Evolutionary conservation across 495 filamentous ascomycete genomes (phyloP).

Genomic region (Pseudevernia furfuracea): DNA sequence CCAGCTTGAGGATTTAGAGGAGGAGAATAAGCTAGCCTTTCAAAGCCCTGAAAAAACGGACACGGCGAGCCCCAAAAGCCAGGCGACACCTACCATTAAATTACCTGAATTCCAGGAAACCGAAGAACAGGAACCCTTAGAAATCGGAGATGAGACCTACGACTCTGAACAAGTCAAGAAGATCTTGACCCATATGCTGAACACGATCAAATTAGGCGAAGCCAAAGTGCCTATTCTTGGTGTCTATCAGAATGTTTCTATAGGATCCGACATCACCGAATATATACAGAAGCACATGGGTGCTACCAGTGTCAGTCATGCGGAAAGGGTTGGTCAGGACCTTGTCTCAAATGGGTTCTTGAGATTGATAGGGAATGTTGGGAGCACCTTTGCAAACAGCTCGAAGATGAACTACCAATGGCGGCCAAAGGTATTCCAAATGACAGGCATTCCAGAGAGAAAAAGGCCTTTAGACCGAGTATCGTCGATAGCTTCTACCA

Average conservation of each 20-base stretch:
- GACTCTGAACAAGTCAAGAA: slow-evolving; percentile 80
- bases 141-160: slow-evolving; percentile 84
- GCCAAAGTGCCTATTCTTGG: slow-evolving; percentile 92
- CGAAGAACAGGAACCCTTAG: slow-evolving; percentile 69
- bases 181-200: slow-evolving; percentile 77
- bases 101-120: slow-evolving; percentile 48
- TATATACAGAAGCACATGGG: slow-evolving; percentile 87
- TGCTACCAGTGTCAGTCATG: slow-evolving; percentile 73
- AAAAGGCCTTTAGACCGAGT: slow-evolving; percentile 64
- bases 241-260: slow-evolving; percentile 85
- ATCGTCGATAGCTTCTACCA: slow-evolving; percentile 53
- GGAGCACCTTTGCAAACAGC: slow-evolving; percentile 93
- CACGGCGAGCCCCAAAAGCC: slow-evolving; percentile 39
- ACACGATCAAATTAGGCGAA: slow-evolving; percentile 78
- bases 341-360: slow-evolving; percentile 80
- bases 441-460: slow-evolving; percentile 80
- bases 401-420: slow-evolving; percentile 96
- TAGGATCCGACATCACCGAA: slow-evolving; percentile 86
- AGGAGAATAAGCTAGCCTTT: slow-evolving; percentile 97
- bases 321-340: slow-evolving; percentile 90
- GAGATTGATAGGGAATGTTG: slow-evolving; percentile 85
- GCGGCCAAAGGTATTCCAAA: slow-evolving; percentile 82
- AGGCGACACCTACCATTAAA: slow-evolving; percentile 52
- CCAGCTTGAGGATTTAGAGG: slow-evolving; percentile 88
- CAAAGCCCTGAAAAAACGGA: slow-evolving; percentile 61